These are phyloP conservation scores for Cryptococcus sp. DNA, from an alignment of 1,284 basidiomycete species.

Conservation along the genomic window DNA sequence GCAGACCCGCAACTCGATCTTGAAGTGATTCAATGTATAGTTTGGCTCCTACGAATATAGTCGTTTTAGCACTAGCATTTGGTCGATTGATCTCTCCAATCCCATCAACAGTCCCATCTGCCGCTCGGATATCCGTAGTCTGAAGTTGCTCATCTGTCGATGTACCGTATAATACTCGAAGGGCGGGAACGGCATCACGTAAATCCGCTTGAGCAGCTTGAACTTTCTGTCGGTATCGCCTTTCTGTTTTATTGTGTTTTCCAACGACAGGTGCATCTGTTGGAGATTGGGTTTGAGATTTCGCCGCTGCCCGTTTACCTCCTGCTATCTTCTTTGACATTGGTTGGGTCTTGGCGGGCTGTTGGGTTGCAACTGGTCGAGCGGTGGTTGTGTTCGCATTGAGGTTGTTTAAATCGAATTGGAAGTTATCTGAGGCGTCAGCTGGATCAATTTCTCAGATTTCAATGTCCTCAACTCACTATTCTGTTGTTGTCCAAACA, in stretches of 20 bases:
- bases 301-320: neutral
- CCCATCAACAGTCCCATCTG: conserved; percentile 45
- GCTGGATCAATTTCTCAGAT: too few relatives aligned
- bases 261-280: conserved; percentile 22
- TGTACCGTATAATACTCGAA: conserved; percentile 45
- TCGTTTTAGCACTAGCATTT: conserved; percentile 46
- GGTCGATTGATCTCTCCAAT: conserved; percentile 44
- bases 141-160: conserved; percentile 40
- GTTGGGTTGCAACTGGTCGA: neutral
- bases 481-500: too few relatives aligned
- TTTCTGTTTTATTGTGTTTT: conserved; percentile 49
- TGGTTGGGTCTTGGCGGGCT: neutral
- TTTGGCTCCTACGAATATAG: conserved; percentile 43
- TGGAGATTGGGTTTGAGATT: neutral
- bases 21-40: conserved; percentile 47
- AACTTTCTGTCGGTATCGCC: conserved; percentile 47
- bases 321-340: neutral
- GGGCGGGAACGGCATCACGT: conserved; percentile 45
- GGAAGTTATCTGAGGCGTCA: too few relatives aligned
- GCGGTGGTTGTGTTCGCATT: neutral
- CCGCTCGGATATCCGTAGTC: conserved; percentile 38
- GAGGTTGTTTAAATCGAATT: too few relatives aligned
- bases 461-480: too few relatives aligned
- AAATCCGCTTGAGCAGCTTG: conserved; percentile 45
- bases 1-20: conserved; percentile 30